Percentiles rank a stretch among this genome's conserved stretches.
Evolutionary conservation across 2,329 filamentous ascomycete genomes (phyloP).

Genomic region (Tolypocladium album): DNA sequence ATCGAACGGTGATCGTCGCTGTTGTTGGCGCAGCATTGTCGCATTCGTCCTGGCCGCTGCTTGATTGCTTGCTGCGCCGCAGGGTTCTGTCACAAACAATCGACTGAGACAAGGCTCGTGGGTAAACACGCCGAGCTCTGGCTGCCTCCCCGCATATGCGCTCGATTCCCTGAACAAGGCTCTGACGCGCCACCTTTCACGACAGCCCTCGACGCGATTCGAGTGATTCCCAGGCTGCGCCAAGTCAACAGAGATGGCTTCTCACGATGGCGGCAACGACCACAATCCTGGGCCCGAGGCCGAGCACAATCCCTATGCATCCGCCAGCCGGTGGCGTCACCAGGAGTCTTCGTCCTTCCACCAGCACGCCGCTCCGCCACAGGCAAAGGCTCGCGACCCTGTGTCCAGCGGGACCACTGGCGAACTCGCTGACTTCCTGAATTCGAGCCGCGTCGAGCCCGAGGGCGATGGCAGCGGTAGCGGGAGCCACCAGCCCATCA

Average conservation of each 20-base stretch:
- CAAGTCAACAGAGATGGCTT: background rate
- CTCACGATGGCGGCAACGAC: background rate
- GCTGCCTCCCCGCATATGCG: background rate
- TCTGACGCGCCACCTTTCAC: background rate
- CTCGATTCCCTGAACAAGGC: background rate
- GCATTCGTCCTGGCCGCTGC: background rate
- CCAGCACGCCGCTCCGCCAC: conserved; percentile 29
- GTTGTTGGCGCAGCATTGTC: background rate
- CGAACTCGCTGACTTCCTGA: conserved; percentile 46
- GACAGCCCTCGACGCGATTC: background rate
- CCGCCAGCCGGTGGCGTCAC: conserved; percentile 49
- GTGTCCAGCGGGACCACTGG: conserved; percentile 29
- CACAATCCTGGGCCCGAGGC: background rate
- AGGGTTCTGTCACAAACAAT: background rate
- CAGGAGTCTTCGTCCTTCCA: conserved; percentile 49
- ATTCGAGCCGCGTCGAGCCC: conserved; percentile 39
- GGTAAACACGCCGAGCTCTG: background rate
- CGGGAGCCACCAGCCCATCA: conserved; percentile 35
- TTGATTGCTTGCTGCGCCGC: background rate
- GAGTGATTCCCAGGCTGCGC: background rate
- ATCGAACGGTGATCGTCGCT: background rate
- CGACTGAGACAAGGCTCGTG: background rate
- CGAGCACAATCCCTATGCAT: conserved; percentile 43
- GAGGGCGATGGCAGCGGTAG: conserved; percentile 16
- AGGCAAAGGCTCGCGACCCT: conserved; percentile 17